Evolutionary conservation across 805 yeast genomes (phyloP).

Genomic region (Groenewaldozyma tartarivorans): DNA sequence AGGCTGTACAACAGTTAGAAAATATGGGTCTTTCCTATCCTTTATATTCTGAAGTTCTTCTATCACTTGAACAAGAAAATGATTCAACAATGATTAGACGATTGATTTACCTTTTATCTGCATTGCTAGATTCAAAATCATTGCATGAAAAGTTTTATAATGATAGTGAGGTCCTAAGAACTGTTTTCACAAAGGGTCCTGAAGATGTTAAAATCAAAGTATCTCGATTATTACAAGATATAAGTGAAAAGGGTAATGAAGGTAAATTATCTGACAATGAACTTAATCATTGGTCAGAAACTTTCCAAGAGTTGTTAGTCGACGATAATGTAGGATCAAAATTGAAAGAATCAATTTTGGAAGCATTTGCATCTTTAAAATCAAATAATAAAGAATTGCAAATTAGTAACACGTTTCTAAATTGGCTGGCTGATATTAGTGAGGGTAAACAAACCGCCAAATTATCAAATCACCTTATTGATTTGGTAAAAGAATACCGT

Average conservation of each 20-base stretch:
- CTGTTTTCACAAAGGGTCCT: neutral
- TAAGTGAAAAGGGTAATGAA: neutral
- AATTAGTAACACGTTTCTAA: constrained; percentile 37
- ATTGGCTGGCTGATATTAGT: constrained; percentile 51
- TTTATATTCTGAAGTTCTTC: constrained; percentile 1
- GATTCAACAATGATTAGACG: constrained; percentile 13
- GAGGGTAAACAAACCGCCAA: constrained; percentile 1
- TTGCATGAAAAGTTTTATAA: neutral
- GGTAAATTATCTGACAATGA: neutral
- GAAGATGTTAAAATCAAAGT: constrained; percentile 4
- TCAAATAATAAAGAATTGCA: constrained; percentile 26
- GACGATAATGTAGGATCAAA: neutral
- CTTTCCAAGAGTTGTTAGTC: constrained; percentile 8
- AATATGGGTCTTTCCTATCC: neutral
- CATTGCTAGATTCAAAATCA: constrained; percentile 12
- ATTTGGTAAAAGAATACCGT: constrained; percentile 33
- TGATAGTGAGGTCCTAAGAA: neutral
- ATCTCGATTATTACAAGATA: constrained; percentile 5
- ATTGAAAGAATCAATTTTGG: constrained; percentile 2
- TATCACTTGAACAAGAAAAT: constrained; percentile 11
- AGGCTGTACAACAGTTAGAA: constrained; percentile 31
- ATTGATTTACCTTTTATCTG: constrained; percentile 19
- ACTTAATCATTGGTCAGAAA: constrained; percentile 5
- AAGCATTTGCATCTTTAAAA: constrained; percentile 18
- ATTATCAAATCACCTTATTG: constrained; percentile 1